Base-by-base conservation (phyloP, 148 eudicot genomes). In the Spergularia bocconei region DNA sequence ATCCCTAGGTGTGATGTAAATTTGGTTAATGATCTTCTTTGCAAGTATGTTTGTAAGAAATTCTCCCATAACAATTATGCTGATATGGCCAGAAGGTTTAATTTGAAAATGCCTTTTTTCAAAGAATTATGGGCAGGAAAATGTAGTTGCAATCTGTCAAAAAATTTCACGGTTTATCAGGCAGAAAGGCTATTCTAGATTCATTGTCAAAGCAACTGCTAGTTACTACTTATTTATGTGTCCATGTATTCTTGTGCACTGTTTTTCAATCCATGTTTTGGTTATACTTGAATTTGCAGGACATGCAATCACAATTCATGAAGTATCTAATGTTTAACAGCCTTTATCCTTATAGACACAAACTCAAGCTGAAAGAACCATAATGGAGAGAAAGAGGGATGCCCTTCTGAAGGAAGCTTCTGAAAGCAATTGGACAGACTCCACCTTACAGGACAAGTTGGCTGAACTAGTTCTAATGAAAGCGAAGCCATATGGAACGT, bases 291-390 rank as follows among this genome's bases (percentile, higher is more conserved):
- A 44, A 53, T 21, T 69, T 70, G 55, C 50, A 75, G 74, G 61
- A 21, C 44, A 56, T 69, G 69, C 56, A 16, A 44, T 71, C 53
- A 65, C 69, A 58, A 55, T 67, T 71, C 67, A 71, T 75, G 72
- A 66, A 47, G 14, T 70, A 15, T 66, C 69, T 70, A 80, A 80
- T 71, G 60, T 63, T 16, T 58, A 2, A 33, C 69, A 76, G 79
- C 67, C 21, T 70, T 55, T 80, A 70, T 67, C 61, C 54, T 78
- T 75, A 14, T 80, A 93, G 98, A 93, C 98, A 51, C 95, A 91
- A 63, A 85, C 98, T 59, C 98, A 91, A 90, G 95, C 97, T 38
- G 97, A 91, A 80, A 88, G 81, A 72, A 93, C 88, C 84, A 82
- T 88, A 55, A 63, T 85, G 85, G 98, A 91, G 87, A 90, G 91